Evolutionary conservation across 495 filamentous ascomycete genomes (phyloP).

Genomic region (Penicillium goetzii): DNA sequence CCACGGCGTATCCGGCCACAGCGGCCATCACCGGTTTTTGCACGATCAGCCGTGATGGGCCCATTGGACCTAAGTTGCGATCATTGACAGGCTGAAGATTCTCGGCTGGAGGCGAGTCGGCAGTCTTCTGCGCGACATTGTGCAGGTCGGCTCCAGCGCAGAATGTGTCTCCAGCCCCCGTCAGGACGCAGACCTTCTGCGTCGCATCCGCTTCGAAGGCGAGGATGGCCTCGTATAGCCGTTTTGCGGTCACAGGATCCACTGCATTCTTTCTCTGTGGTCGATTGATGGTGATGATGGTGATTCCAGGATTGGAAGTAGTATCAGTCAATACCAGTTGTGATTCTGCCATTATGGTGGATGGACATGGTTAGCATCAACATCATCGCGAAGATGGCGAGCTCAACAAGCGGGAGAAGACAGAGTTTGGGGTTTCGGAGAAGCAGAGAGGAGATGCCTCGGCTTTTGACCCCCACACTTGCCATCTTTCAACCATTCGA

Average conservation of each 20-base stretch:
- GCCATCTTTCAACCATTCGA: slow-evolving; percentile 22
- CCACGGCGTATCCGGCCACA: slow-evolving; percentile 52
- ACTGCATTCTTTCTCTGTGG: slow-evolving; percentile 45
- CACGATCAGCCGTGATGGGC: slow-evolving; percentile 46
- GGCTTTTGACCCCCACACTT: slow-evolving; percentile 25
- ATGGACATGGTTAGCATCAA: not conserved
- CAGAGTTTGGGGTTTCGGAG: slow-evolving; percentile 9
- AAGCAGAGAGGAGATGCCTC: slow-evolving; percentile 19
- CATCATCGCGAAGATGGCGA: not conserved
- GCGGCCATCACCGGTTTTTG: slow-evolving; percentile 50
- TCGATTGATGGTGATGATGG: slow-evolving; percentile 49
- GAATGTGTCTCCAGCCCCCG: slow-evolving; percentile 42
- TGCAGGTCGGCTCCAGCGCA: slow-evolving; percentile 54
- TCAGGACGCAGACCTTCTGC: slow-evolving; percentile 52
- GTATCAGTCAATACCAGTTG: slow-evolving; percentile 18
- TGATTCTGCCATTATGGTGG: slow-evolving; percentile 17
- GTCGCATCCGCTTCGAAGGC: slow-evolving; percentile 46
- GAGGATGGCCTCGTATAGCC: slow-evolving; percentile 44
- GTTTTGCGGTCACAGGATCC: slow-evolving; percentile 41
- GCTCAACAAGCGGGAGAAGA: slow-evolving; percentile 1
- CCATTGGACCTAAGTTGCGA: slow-evolving; percentile 46
- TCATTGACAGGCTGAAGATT: slow-evolving; percentile 32
- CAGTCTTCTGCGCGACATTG: slow-evolving; percentile 30
- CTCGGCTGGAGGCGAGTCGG: slow-evolving; percentile 9
- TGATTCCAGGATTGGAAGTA: slow-evolving; percentile 40